Evolutionary conservation across 1,284 basidiomycete species (phyloP).

Genomic region (Caloboletus inedulis): DNA sequence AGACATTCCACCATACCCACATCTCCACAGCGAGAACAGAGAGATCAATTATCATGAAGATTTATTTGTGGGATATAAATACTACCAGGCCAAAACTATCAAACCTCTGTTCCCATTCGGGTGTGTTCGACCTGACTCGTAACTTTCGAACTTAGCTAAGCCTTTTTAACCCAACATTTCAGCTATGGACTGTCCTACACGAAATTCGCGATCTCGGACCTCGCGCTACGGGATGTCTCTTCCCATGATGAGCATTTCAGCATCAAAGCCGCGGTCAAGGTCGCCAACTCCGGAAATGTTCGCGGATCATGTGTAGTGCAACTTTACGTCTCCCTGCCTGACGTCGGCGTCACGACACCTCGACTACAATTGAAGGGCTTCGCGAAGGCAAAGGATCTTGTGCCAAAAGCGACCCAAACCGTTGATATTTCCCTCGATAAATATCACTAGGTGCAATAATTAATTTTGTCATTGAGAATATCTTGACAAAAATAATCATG

Average conservation of each 20-base stretch:
- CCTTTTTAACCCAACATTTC: background rate
- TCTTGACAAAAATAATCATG: too few species aligned
- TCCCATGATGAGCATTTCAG: background rate
- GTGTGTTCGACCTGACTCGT: background rate
- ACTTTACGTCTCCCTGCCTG: background rate
- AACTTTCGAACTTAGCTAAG: background rate
- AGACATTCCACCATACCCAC: background rate
- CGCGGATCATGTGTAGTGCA: background rate
- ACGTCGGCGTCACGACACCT: slow-evolving; percentile 2
- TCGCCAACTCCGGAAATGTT: background rate
- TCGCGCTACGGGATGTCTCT: background rate
- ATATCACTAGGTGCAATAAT: too few species aligned
- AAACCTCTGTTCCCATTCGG: background rate
- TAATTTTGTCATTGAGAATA: too few species aligned
- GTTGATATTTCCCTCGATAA: slow-evolving; percentile 2
- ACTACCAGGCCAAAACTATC: background rate
- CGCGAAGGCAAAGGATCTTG: background rate
- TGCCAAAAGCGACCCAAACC: background rate
- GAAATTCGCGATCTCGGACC: background rate
- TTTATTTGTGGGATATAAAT: background rate
- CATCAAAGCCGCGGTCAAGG: background rate
- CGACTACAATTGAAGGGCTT: slow-evolving; percentile 3
- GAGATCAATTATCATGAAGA: background rate
- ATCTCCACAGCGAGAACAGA: background rate
- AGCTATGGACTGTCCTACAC: background rate